phyloP scores from a whole-genome alignment of 371 early-diverging fungal genomes.

The Saksenaea oblongispora region DNA sequence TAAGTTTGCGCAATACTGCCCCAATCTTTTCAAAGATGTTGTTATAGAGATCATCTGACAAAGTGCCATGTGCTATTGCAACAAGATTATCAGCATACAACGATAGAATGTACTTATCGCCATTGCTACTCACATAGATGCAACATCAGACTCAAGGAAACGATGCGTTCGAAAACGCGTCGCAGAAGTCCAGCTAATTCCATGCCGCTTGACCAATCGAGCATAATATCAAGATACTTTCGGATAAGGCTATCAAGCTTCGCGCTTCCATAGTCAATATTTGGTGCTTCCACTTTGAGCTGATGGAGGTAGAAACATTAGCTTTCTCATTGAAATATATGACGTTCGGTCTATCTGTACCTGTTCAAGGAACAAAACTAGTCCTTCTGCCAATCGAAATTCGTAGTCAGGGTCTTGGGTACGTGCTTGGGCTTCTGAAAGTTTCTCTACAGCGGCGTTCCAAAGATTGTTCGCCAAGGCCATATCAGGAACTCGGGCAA shows the following conservation, averaged over 20 bases:
- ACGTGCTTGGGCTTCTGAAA: not conserved
- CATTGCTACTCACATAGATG: slow-evolving; percentile 13
- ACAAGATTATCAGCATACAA: not conserved
- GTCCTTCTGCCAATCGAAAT: not conserved
- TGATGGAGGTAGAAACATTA: not conserved
- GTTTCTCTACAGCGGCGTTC: slow-evolving; percentile 10
- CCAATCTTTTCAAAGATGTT: not conserved
- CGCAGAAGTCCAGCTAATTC: slow-evolving; percentile 5
- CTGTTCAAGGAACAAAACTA: slow-evolving; percentile 11
- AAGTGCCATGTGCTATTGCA: slow-evolving; percentile 4
- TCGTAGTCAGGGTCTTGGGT: not conserved
- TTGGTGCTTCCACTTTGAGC: not conserved
- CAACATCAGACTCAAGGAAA: slow-evolving; percentile 11
- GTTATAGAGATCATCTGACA: slow-evolving; percentile 9
- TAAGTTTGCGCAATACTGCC: slow-evolving; percentile 11
- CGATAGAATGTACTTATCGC: not conserved
- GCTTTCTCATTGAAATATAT: not conserved
- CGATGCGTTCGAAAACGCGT: slow-evolving; percentile 17
- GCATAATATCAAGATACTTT: not conserved
- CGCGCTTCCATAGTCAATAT: not conserved
- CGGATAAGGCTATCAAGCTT: not conserved
- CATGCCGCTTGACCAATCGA: not conserved
- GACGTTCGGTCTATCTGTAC: not conserved
- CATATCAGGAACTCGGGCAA: slow-evolving; percentile 10
- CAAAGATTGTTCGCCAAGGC: slow-evolving; percentile 18